A percentile compares a stretch with the other conserved stretches of the same genome.
These are phyloP conservation scores for Waltiozyma solani DNA, from an alignment of 1,139 yeast species.

Conservation along the genomic window DNA sequence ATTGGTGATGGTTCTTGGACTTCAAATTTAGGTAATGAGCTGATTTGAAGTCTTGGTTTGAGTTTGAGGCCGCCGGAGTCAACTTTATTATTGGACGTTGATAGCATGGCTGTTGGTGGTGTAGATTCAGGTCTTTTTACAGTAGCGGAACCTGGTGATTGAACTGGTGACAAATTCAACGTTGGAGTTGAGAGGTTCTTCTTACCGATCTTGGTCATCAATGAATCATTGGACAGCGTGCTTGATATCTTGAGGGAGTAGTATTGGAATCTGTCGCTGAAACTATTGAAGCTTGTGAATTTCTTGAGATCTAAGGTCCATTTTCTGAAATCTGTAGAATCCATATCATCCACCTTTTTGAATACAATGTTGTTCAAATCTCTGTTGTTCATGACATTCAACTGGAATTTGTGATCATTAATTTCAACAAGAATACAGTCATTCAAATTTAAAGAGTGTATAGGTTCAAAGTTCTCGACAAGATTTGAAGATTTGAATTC, in stretches of 20 bases:
- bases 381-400: slow-evolving; percentile 9
- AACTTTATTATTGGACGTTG: not conserved
- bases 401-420: slow-evolving; percentile 23
- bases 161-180: not conserved
- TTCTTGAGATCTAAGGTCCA: slow-evolving; percentile 37
- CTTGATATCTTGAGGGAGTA: slow-evolving; percentile 7
- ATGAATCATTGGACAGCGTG: slow-evolving; percentile 4
- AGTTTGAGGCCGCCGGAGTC: no score
- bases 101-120: not conserved
- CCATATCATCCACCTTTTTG: slow-evolving; percentile 21
- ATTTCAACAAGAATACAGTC: slow-evolving; percentile 27
- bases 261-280: slow-evolving; percentile 24
- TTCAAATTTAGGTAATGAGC: slow-evolving; percentile 3
- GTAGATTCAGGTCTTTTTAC: not conserved
- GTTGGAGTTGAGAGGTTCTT: slow-evolving; percentile 19
- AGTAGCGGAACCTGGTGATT: not conserved
- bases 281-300: slow-evolving; percentile 25
- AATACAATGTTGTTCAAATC: slow-evolving; percentile 13
- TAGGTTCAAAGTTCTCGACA: slow-evolving; percentile 37
- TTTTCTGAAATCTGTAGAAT: slow-evolving; percentile 27
- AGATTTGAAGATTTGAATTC: slow-evolving; percentile 61
- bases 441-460: slow-evolving; percentile 30
- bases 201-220: slow-evolving; percentile 35
- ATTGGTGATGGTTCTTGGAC: slow-evolving; percentile 12
- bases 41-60: slow-evolving; percentile 1